These are phyloP conservation scores for Malus hybrid DNA, from an alignment of 331 rosid species.

Conservation along the genomic window DNA sequence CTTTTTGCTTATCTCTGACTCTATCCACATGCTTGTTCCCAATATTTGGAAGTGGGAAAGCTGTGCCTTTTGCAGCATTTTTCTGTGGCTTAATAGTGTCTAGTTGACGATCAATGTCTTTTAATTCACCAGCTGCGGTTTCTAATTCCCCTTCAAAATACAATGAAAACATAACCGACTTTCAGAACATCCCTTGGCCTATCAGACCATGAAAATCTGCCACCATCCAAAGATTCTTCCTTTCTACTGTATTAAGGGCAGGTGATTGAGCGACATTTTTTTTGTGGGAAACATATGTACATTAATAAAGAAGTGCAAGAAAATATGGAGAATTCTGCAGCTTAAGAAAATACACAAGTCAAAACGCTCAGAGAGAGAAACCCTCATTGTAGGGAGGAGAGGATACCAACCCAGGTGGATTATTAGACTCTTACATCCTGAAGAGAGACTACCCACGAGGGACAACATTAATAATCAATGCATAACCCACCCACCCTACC, in stretches of 20 bases:
- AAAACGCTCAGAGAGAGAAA: neutral
- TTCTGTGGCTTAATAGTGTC: slow-evolving; percentile 61
- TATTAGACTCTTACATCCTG: neutral
- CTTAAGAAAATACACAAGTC: neutral
- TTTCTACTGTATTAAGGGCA: neutral
- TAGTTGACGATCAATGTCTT: slow-evolving; percentile 61
- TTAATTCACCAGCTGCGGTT: slow-evolving; percentile 51
- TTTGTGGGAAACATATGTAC: neutral
- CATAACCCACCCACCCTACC: neutral
- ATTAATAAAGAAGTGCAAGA: neutral
- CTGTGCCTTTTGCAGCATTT: slow-evolving; percentile 72
- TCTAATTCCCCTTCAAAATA: slow-evolving; percentile 67
- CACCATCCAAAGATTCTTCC: neutral
- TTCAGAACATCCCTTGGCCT: neutral
- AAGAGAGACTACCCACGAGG: neutral
- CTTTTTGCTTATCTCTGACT: slow-evolving; percentile 73
- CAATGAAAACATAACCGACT: slow-evolving; percentile 20
- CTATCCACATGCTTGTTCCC: slow-evolving; percentile 59
- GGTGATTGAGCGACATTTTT: neutral
- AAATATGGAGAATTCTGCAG: neutral
- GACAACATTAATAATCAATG: neutral
- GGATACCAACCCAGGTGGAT: neutral
- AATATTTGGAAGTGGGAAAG: slow-evolving; percentile 61
- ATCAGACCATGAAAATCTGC: neutral
- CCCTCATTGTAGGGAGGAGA: neutral